Evolutionary conservation across 2,329 filamentous ascomycete genomes (phyloP), one percentile per base, ranked within the genome.

Genomic region (Trichoderma citrinoviride): DNA sequence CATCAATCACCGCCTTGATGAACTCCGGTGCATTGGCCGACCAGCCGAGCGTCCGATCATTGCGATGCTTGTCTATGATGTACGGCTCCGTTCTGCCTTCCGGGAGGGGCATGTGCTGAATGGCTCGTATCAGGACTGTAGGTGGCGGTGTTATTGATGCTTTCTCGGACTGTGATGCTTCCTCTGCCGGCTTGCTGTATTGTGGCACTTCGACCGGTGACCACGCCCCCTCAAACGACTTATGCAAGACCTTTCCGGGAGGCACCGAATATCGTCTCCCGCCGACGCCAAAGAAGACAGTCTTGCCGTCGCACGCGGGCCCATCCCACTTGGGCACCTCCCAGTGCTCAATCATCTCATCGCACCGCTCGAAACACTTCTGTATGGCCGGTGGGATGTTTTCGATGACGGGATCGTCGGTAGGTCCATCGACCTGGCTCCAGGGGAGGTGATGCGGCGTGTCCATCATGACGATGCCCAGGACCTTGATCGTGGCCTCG

Each of bases 351-450:
- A 76, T 67, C 70, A 75, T 75, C 40, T 68, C 62, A 25, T 73
- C 69, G 69, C 73, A 74, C 61, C 74, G 73, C 27, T 72, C 70
- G 21, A 75, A 73, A n/a, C 70, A 69, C 54, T 71, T 72, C 40
- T 68, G 68, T 57, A 76, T 70, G 7, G 69, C 68, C 4, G 70
- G 66, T 4, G 73, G 73, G 10, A 75, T 43, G 23, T 66, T 65
- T 29, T 43, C 60, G 23, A 73, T 49, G 47, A 68, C 60, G 1
- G 71, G 60, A 25, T 70, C 67, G 19, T 70, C 58, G 19, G 62
- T 65, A 1, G 65, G 41, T n/a, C 52, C 47, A 17, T 65, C 58
- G 15, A 71, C 23, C 40, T 67, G 66, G 47, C 61, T 65, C 25
- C 67, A 60, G 21, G 73, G 68, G 21, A 71, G 62, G 55, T 74